Evolutionary conservation across 192 early-diverging fungal species (phyloP).

Genomic region (Phycomyces nitens): DNA sequence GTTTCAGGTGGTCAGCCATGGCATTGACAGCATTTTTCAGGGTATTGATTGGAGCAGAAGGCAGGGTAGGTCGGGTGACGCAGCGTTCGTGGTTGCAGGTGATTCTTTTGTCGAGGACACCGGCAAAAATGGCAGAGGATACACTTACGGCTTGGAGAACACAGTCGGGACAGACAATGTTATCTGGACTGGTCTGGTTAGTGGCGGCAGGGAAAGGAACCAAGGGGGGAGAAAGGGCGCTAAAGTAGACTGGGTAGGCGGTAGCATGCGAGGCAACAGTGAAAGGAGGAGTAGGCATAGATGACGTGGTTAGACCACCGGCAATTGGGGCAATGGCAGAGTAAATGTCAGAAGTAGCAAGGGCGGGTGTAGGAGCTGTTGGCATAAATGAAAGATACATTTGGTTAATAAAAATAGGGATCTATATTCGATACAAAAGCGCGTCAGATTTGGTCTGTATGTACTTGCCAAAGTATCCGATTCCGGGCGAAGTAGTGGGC

Average conservation of each 20-base stretch:
- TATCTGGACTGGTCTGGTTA: conserved; percentile 16
- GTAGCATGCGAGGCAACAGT: conserved; percentile 26
- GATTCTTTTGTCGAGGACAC: conserved; percentile 44
- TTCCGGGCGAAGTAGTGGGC: conserved; percentile 1
- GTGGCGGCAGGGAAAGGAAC: conserved; percentile 22
- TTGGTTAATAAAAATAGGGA: neutral
- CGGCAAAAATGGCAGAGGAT: conserved; percentile 43
- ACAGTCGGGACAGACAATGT: conserved; percentile 45
- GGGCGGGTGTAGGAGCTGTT: neutral
- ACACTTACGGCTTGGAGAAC: conserved; percentile 44
- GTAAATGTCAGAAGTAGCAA: neutral
- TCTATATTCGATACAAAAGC: too few species aligned
- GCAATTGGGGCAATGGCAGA: conserved; percentile 17
- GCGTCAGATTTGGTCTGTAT: too few species aligned
- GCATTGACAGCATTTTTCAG: conserved; percentile 53
- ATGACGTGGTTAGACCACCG: conserved; percentile 9
- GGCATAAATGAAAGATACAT: neutral
- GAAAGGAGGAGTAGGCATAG: conserved; percentile 20
- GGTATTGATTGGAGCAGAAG: conserved; percentile 32
- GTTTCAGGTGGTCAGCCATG: conserved; percentile 58
- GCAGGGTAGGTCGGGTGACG: conserved; percentile 10
- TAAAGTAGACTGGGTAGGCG: conserved; percentile 27
- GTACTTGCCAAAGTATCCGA: conserved; percentile 24
- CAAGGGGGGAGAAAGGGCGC: conserved; percentile 12
- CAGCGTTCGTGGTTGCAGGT: conserved; percentile 39